These are phyloP conservation scores for Cryptococcus sp. DNA, from an alignment of 1,284 basidiomycete genomes.

Conservation along the genomic window DNA sequence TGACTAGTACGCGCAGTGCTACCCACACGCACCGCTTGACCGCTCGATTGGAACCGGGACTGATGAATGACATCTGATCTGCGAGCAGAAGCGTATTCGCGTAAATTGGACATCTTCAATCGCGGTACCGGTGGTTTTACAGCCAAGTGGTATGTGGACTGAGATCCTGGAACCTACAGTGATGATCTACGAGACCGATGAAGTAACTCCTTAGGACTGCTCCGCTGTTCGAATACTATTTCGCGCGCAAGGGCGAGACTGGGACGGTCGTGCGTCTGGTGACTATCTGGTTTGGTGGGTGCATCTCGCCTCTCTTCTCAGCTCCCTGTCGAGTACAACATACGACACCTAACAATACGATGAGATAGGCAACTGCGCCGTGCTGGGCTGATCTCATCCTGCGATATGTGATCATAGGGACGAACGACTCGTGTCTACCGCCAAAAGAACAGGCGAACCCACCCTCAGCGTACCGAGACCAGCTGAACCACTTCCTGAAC, in stretches of 20 bases:
- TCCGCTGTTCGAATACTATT: slow-evolving; percentile 32
- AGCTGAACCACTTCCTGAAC: slow-evolving; percentile 21
- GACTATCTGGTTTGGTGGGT: slow-evolving; percentile 45
- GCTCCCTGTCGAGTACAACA: too few species aligned
- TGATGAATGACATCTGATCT: too few species aligned
- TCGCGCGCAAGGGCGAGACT: slow-evolving; percentile 34
- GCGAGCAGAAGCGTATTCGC: slow-evolving; percentile 30
- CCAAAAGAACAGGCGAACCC: slow-evolving; percentile 6
- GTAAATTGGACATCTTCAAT: slow-evolving; percentile 39
- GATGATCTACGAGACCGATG: too few species aligned
- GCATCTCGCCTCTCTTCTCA: too few species aligned
- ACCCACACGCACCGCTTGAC: too few species aligned
- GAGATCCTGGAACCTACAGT: too few species aligned
- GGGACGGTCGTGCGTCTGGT: slow-evolving; percentile 32
- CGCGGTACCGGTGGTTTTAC: slow-evolving; percentile 40
- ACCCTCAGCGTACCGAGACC: slow-evolving; percentile 19
- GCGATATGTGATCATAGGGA: slow-evolving; percentile 13
- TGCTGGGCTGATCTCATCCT: too few species aligned
- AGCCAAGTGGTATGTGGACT: too few species aligned
- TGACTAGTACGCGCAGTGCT: too few species aligned
- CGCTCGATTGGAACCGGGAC: too few species aligned
- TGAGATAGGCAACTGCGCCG: not conserved
- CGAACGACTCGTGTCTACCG: slow-evolving; percentile 29
- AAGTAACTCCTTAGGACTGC: slow-evolving; percentile 6
- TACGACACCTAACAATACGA: too few species aligned